A percentile compares a stretch with the other conserved stretches of the same genome.
These are phyloP conservation scores for Plasmodium ovale DNA, from an alignment of 169 alveolate genomes.

Conservation along the genomic window DNA sequence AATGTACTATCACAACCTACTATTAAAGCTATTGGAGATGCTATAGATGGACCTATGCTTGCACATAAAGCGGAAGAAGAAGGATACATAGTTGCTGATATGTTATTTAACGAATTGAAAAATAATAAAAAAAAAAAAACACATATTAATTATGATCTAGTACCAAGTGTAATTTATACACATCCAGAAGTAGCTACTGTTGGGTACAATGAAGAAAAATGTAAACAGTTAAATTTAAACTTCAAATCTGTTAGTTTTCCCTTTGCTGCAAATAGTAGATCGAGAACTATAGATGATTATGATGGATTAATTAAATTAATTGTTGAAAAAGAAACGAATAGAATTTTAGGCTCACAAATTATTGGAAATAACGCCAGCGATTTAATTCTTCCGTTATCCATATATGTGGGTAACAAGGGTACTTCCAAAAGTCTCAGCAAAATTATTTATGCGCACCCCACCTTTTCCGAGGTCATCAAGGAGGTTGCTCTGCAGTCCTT, in stretches of 20 bases:
- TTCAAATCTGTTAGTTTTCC: constrained; percentile 95
- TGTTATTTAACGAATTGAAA: constrained; percentile 91
- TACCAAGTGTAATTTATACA: constrained; percentile 98
- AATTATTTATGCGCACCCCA: constrained; percentile 99
- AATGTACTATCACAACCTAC: constrained; percentile 83
- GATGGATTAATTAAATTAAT: constrained; percentile 94
- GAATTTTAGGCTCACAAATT: constrained; percentile 98
- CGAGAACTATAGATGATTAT: constrained; percentile 94
- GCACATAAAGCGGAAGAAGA: constrained; percentile 99
- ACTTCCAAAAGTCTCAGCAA: constrained; percentile 96
- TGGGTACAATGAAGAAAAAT: constrained; percentile 97
- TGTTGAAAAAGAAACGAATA: constrained; percentile 92
- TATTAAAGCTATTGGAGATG: constrained; percentile 98
- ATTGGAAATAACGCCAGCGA: constrained; percentile 98
- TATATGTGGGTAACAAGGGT: constrained; percentile 96
- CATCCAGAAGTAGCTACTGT: constrained; percentile 98
- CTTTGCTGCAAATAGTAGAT: constrained; percentile 96
- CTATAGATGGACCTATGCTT: constrained; percentile 97
- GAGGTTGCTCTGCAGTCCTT: constrained; percentile 96
- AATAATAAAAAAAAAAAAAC: constrained; percentile 79
- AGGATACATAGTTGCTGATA: constrained; percentile 95
- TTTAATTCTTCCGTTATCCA: constrained; percentile 94
- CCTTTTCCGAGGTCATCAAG: constrained; percentile 97
- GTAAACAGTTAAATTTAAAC: constrained; percentile 84
- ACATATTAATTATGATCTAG: constrained; percentile 92